Evolutionary conservation across 192 early-diverging fungal genomes (phyloP), one percentile per base, ranked within the genome.

Genomic region (Jimgerdemannia flammicorona): DNA sequence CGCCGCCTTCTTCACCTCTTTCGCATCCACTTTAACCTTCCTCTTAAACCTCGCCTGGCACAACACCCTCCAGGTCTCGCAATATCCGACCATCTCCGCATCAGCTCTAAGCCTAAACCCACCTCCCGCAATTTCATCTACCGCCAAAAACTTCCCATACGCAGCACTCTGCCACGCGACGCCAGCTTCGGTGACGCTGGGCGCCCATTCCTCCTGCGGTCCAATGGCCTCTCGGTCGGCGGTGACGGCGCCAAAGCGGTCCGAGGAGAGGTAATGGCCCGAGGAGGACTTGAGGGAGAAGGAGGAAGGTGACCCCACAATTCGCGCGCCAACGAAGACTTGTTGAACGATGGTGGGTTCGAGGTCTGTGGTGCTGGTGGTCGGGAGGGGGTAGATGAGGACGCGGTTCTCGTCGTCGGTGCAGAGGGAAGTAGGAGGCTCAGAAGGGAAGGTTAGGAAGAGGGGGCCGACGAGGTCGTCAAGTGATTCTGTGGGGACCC

Each of bases 161-260:
- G 18, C 9, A 17, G 78, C 74, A 74, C 77, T 91, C 81, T 93
- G 87, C 11, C 95, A 80, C 39, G 86, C 87, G 17, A 91, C 80
- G 0, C 93, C 94, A 39, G 90, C 91, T 14, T 94, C 92, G n/a
- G 83, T 67, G 18, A 92, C 69, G 14, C 88, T 78, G 6, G 90
- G 85, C 44, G 84, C 85, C 92, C 92, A 95, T 78, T 95, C 94
- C 75, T 95, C 93, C 63, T 85, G 81, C n/a, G 88, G 90, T 1
- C 93, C 91, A 44, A 94, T 91, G 0, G 93, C 94, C 72, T 95
- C 93, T 41, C 81, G 73, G 19, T 91, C 89, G 39, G 87, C 88
- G 4, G 83, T 72, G 4, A 93, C 91, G n/a, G 91, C 86, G 6
- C 93, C 94, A 80, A 95, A 91, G 66, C 93, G 93, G 85, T 95